A percentile compares a stretch with the other conserved stretches of the same genome.
Conservation (phyloP, 2,329 filamentous ascomycete genomes). For the Macroventuria anomochaeta region DNA sequence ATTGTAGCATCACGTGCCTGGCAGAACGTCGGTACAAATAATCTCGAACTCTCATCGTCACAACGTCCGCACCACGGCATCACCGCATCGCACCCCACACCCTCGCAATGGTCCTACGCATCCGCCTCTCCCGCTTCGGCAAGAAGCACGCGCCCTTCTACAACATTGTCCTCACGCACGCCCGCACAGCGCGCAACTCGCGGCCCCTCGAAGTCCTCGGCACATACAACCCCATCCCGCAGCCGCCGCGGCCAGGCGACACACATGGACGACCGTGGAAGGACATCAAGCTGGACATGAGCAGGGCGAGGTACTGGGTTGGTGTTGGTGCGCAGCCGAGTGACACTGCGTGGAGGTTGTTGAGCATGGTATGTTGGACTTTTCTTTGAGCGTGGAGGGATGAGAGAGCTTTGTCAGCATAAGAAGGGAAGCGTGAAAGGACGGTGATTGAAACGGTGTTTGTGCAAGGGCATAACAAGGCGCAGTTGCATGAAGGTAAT, state of each 20-base stretch:
- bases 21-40: slow-evolving; percentile 27
- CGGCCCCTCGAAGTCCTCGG: slow-evolving; percentile 90
- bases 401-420: background rate
- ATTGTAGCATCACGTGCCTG: slow-evolving; percentile 31
- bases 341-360: slow-evolving; percentile 83
- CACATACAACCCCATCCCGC: slow-evolving; percentile 68
- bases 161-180: slow-evolving; percentile 96
- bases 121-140: slow-evolving; percentile 92
- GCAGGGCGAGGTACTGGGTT: slow-evolving; percentile 90
- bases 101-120: slow-evolving; percentile 81
- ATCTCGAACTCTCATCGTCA: slow-evolving; percentile 3
- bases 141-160: slow-evolving; percentile 89
- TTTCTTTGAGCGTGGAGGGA: background rate
- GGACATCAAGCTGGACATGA: slow-evolving; percentile 84
- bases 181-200: slow-evolving; percentile 83
- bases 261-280: slow-evolving; percentile 74
- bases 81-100: background rate
- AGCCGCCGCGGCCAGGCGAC: slow-evolving; percentile 58
- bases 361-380: slow-evolving; percentile 68
- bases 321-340: slow-evolving; percentile 95
- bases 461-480: background rate
- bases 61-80: background rate
- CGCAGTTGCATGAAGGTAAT: background rate
- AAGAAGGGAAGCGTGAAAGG: background rate
- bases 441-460: background rate